phyloP scores from a whole-genome alignment of 208 protist genomes.

The Trypanosomatidae sp. region DNA sequence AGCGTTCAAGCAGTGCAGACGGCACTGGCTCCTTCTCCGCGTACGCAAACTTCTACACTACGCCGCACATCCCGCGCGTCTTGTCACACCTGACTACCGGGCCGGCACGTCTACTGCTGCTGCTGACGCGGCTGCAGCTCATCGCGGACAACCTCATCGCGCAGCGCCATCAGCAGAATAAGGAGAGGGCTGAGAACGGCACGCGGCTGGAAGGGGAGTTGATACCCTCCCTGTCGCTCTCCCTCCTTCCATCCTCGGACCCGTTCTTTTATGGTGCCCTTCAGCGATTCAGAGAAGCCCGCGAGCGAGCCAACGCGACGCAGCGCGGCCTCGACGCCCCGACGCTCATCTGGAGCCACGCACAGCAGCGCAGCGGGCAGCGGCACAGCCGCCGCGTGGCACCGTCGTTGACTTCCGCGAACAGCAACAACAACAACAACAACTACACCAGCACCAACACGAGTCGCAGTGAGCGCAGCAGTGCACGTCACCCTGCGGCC shows the following conservation, averaged over 20 bases:
- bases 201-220: not conserved
- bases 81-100: slow-evolving; percentile 25
- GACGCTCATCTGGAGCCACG: slow-evolving; percentile 14
- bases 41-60: not conserved
- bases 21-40: not conserved
- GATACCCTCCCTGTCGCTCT: too few relatives aligned
- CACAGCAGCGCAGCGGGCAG: too few relatives aligned
- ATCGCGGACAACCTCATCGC: slow-evolving; percentile 23
- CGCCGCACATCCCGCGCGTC: slow-evolving; percentile 24
- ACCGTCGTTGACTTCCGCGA: too few relatives aligned
- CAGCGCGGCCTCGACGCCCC: slow-evolving; percentile 18
- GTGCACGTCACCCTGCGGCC: too few relatives aligned
- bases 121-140: slow-evolving; percentile 38
- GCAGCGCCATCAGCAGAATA: slow-evolving; percentile 11
- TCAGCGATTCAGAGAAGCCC: slow-evolving; percentile 17
- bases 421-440: slow-evolving; percentile 12
- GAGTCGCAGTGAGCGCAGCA: too few relatives aligned
- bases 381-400: too few relatives aligned
- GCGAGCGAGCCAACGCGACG: slow-evolving; percentile 9
- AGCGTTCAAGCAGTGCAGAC: too few relatives aligned
- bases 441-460: too few relatives aligned
- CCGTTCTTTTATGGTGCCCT: slow-evolving; percentile 8
- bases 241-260: too few relatives aligned
- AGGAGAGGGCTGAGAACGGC: not conserved
- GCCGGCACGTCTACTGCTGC: slow-evolving; percentile 29